Conservation (phyloP, 495 filamentous ascomycete genomes). For the Recurvomyces mirabilis region DNA sequence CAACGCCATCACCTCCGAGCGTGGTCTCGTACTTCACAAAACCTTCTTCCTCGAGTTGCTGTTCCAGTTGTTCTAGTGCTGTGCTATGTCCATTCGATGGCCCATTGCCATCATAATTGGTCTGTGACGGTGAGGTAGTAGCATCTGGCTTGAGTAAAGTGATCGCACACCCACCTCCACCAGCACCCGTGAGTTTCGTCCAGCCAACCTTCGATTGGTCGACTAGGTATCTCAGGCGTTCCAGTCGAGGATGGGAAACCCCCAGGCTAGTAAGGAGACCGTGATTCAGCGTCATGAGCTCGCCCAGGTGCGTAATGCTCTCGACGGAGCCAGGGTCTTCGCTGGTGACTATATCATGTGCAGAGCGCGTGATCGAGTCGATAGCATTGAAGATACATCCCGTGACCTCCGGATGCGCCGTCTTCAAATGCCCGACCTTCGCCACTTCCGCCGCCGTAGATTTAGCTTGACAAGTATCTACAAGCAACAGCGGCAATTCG, state of each 20-base stretch:
- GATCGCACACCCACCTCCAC: slow-evolving; percentile 90
- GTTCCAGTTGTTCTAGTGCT: slow-evolving; percentile 46
- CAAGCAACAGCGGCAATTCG: slow-evolving; percentile 75
- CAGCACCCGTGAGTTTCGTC: slow-evolving; percentile 94
- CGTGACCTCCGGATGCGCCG: slow-evolving; percentile 58
- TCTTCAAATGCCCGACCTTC: slow-evolving; percentile 65
- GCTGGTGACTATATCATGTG: slow-evolving; percentile 55
- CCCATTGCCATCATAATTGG: slow-evolving; percentile 17
- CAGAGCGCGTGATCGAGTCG: slow-evolving; percentile 65
- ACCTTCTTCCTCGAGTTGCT: slow-evolving; percentile 57
- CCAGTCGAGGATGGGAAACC: slow-evolving; percentile 85
- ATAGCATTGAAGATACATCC: slow-evolving; percentile 72
- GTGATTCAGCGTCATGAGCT: slow-evolving; percentile 85
- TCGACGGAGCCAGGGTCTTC: slow-evolving; percentile 43
- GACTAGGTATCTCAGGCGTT: slow-evolving; percentile 83
- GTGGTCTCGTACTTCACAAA: slow-evolving; percentile 79
- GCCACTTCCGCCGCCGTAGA: slow-evolving; percentile 75
- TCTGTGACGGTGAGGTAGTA: slow-evolving; percentile 15
- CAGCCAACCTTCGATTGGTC: slow-evolving; percentile 84
- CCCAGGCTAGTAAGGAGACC: slow-evolving; percentile 78
- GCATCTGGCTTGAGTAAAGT: slow-evolving; percentile 63
- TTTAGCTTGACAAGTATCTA: slow-evolving; percentile 74
- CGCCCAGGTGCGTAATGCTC: slow-evolving; percentile 59
- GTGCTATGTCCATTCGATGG: slow-evolving; percentile 10
- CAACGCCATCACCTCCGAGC: slow-evolving; percentile 81